Evolutionary conservation across 257 asterid species (phyloP).

Genomic region (Ophiorrhiza pumila): DNA sequence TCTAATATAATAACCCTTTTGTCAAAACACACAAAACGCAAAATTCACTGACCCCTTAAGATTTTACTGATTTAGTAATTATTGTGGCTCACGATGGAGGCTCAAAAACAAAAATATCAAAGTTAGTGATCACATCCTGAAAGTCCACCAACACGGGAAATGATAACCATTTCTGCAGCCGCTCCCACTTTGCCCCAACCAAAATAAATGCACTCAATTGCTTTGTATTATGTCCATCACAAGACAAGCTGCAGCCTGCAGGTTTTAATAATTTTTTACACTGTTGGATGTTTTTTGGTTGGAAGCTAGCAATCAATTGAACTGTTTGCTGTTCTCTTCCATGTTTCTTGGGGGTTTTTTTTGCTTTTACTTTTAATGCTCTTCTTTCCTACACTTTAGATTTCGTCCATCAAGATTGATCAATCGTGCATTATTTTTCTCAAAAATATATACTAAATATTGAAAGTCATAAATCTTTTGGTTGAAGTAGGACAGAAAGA

Average conservation of each 20-base stretch:
- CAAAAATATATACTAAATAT: no score
- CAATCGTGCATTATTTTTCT: no score
- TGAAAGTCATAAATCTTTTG: no score
- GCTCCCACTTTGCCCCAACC: not conserved
- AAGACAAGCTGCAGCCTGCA: not conserved
- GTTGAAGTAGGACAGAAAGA: not conserved
- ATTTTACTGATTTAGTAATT: not conserved
- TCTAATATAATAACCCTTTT: no score
- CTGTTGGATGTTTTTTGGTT: slow-evolving; percentile 1
- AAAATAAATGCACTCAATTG: slow-evolving; percentile 21
- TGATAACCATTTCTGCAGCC: not conserved
- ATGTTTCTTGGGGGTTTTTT: not conserved
- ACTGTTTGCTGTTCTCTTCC: not conserved
- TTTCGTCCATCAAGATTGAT: no score
- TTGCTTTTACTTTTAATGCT: slow-evolving; percentile 13
- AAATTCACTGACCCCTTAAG: no score
- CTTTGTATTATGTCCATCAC: slow-evolving; percentile 12
- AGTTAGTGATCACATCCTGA: not conserved
- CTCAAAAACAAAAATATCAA: not conserved
- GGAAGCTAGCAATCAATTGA: not conserved
- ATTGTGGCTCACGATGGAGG: not conserved
- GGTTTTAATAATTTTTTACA: not conserved
- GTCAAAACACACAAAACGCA: no score
- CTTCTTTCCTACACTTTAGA: no score
- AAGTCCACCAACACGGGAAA: not conserved